phyloP scores from a whole-genome alignment of 805 yeast species.

The Candida endomychidarum region DNA sequence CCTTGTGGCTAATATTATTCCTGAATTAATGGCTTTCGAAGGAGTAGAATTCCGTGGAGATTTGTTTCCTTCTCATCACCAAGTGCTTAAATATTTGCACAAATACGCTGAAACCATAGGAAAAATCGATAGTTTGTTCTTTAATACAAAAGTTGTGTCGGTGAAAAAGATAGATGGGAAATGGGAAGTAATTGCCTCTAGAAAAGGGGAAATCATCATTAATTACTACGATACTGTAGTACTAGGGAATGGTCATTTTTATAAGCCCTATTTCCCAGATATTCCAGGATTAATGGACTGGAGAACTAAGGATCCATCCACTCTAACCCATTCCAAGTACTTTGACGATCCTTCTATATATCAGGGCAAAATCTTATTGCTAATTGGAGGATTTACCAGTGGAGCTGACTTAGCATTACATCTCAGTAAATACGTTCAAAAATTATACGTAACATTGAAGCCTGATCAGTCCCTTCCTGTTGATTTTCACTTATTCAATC shows the following conservation, averaged over 20 bases:
- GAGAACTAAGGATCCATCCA: conserved; percentile 22
- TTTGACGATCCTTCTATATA: conserved; percentile 26
- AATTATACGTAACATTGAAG: conserved; percentile 19
- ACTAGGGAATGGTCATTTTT: conserved; percentile 40
- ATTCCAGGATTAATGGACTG: conserved; percentile 34
- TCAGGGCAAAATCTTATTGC: conserved; percentile 46
- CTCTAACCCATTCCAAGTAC: conserved; percentile 35
- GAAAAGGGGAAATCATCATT: conserved; percentile 1
- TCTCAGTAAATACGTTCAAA: conserved; percentile 41
- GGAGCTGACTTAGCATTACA: conserved; percentile 75
- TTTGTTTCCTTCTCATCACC: conserved; percentile 36
- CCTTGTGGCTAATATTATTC: conserved; percentile 69
- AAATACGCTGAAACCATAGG: conserved; percentile 43
- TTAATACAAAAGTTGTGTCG: conserved; percentile 18
- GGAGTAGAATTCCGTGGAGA: conserved; percentile 25
- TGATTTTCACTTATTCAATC: conserved; percentile 8
- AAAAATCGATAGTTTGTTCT: conserved; percentile 2
- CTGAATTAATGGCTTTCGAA: conserved; percentile 59
- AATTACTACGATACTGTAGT: conserved; percentile 32
- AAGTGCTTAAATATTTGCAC: conserved; percentile 61
- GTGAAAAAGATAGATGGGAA: conserved; percentile 11
- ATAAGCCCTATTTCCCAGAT: conserved; percentile 36
- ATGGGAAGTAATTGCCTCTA: conserved; percentile 19
- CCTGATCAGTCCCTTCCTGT: conserved; percentile 10
- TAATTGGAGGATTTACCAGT: conserved; percentile 77